A percentile compares a stretch with the other conserved stretches of the same genome.
Evolutionary conservation across 176 grass and related monocot genomes (phyloP).

Genomic region (Aegilops bicornis): DNA sequence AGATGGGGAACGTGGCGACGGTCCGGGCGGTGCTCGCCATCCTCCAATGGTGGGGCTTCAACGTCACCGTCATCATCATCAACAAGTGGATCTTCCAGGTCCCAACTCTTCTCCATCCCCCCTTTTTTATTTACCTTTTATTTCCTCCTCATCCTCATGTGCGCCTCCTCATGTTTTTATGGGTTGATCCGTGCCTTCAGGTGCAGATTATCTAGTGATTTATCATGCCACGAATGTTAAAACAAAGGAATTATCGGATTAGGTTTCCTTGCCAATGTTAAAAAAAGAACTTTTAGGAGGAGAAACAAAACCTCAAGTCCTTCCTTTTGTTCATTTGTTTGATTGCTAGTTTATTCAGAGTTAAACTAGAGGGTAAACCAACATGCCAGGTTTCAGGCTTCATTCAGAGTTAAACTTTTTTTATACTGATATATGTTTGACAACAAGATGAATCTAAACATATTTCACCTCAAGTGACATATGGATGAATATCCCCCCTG

Average conservation of each 20-base stretch:
- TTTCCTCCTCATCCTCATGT: background rate
- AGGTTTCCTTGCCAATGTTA: background rate
- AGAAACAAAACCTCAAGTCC: background rate
- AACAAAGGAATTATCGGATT: background rate
- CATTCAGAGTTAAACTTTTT: background rate
- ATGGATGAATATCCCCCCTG: background rate
- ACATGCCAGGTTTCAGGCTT: background rate
- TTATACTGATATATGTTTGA: background rate
- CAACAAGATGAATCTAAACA: background rate
- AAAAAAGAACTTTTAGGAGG: background rate
- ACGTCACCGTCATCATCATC: conserved; percentile 99
- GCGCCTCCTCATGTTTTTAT: background rate
- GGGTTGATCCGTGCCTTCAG: background rate
- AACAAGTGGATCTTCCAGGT: conserved; percentile 99
- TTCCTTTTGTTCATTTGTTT: too few species aligned
- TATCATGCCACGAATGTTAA: background rate
- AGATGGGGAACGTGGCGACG: conserved; percentile 50
- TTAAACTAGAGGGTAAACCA: too few species aligned
- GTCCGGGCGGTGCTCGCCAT: conserved; percentile 72
- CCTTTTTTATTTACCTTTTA: background rate
- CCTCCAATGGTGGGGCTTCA: conserved; percentile 98
- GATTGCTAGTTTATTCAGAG: too few species aligned
- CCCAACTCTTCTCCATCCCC: background rate
- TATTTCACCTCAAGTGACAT: background rate
- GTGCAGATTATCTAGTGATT: background rate